Percentiles rank a stretch among this genome's conserved stretches.
Evolutionary conservation across 1,284 basidiomycete genomes (phyloP).

Genomic region (Trametes sp.): DNA sequence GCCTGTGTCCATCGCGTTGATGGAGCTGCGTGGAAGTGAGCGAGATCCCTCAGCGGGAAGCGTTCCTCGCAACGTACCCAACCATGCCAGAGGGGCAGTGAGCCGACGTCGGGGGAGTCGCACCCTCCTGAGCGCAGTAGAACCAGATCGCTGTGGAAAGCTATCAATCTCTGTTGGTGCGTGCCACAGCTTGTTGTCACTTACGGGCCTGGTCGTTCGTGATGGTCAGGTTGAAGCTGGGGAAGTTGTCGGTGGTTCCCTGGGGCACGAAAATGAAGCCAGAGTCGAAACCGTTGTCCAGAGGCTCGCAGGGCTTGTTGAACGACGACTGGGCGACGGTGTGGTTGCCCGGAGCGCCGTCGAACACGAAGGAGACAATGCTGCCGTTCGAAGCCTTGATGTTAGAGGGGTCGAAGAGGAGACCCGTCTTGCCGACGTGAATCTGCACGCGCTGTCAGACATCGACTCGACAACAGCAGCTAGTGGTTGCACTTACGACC

Average conservation of each 20-base stretch:
- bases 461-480: too few species aligned
- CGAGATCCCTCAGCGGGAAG: not conserved
- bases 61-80: constrained; percentile 41
- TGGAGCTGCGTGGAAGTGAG: constrained; percentile 45
- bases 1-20: constrained; percentile 59
- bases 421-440: constrained; percentile 47
- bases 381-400: constrained; percentile 54
- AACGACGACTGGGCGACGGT: constrained; percentile 61
- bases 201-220: not conserved
- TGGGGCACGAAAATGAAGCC: constrained; percentile 47
- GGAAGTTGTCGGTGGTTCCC: constrained; percentile 36
- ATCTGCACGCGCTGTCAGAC: constrained; percentile 16
- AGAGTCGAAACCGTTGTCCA: constrained; percentile 57
- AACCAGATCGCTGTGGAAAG: constrained; percentile 58
- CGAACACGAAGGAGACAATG: constrained; percentile 56
- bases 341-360: constrained; percentile 58
- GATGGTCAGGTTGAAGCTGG: constrained; percentile 48
- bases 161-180: too few species aligned
- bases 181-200: not conserved
- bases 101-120: constrained; percentile 15
- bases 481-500: too few species aligned
- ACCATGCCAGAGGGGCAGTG: constrained; percentile 48
- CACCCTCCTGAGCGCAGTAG: constrained; percentile 59
- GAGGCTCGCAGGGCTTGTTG: constrained; percentile 51
- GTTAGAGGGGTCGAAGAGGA: constrained; percentile 53